Evolutionary conservation across 148 eudicot genomes (phyloP).

Genomic region (Camellia granthamiana): DNA sequence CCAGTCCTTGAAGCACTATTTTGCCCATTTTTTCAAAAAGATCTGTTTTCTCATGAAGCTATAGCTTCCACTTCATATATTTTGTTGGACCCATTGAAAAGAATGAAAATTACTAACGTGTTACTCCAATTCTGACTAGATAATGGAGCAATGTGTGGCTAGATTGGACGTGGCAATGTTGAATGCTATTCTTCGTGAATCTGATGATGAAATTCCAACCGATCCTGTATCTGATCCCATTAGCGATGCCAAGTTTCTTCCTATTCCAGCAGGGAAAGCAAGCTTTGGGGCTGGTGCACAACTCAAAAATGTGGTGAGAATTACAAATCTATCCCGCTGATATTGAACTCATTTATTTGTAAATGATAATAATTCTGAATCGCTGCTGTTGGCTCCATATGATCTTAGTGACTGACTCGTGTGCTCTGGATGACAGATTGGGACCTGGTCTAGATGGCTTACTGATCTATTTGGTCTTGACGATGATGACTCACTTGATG

Average conservation of each 20-base stretch:
- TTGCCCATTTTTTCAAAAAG: not conserved
- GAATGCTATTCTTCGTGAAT: conserved; percentile 92
- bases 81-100: not conserved
- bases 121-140: conserved; percentile 33
- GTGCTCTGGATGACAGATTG: conserved; percentile 54
- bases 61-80: not conserved
- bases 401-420: not conserved
- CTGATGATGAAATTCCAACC: conserved; percentile 83
- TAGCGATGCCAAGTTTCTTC: conserved; percentile 75
- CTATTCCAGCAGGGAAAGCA: conserved; percentile 81
- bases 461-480: conserved; percentile 82
- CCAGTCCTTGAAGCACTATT: not conserved
- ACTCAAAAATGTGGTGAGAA: conserved; percentile 83
- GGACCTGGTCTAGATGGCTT: conserved; percentile 95
- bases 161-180: conserved; percentile 97
- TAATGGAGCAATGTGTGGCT: conserved; percentile 92
- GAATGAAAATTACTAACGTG: not conserved
- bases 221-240: conserved; percentile 98
- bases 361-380: not conserved
- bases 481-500: conserved; percentile 50
- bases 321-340: not conserved
- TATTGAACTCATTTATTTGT: not conserved
- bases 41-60: not conserved
- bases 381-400: not conserved
- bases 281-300: conserved; percentile 97